Conservation (phyloP, 2,329 filamentous ascomycete species). For the Trichoderma harzianum region DNA sequence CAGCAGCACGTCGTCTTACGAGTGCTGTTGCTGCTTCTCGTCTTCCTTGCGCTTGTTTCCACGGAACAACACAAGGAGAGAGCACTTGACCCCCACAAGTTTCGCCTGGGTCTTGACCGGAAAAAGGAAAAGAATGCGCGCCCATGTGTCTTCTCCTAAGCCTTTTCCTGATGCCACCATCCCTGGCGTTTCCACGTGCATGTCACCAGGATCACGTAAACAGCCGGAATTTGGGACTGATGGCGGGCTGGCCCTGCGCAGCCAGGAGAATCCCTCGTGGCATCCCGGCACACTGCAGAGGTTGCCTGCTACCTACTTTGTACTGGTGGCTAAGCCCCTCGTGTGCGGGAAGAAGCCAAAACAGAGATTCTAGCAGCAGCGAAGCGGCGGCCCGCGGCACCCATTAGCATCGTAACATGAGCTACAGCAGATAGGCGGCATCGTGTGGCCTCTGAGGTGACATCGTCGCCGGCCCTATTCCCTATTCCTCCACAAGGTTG, state of each 20-base stretch:
- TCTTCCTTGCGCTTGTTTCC: neutral
- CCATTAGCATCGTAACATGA: neutral
- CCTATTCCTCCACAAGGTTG: constrained; percentile 4
- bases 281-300: constrained; percentile 15
- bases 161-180: neutral
- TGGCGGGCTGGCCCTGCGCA: neutral
- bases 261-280: constrained; percentile 19
- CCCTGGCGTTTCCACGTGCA: constrained; percentile 17
- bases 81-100: neutral
- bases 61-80: neutral
- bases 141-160: neutral
- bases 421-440: constrained; percentile 3
- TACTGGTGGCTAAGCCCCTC: neutral
- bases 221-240: constrained; percentile 5
- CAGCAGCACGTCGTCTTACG: neutral
- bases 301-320: neutral
- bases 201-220: constrained; percentile 15
- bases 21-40: neutral
- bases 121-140: constrained; percentile 18
- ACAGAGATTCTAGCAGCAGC: constrained; percentile 6
- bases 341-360: constrained; percentile 8
- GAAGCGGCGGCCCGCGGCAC: constrained; percentile 17
- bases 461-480: constrained; percentile 16
- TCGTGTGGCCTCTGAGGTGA: constrained; percentile 10
- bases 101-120: constrained; percentile 2